Evolutionary conservation across 2,329 filamentous ascomycete species (phyloP).

Genomic region (Xylariaceae sp.): DNA sequence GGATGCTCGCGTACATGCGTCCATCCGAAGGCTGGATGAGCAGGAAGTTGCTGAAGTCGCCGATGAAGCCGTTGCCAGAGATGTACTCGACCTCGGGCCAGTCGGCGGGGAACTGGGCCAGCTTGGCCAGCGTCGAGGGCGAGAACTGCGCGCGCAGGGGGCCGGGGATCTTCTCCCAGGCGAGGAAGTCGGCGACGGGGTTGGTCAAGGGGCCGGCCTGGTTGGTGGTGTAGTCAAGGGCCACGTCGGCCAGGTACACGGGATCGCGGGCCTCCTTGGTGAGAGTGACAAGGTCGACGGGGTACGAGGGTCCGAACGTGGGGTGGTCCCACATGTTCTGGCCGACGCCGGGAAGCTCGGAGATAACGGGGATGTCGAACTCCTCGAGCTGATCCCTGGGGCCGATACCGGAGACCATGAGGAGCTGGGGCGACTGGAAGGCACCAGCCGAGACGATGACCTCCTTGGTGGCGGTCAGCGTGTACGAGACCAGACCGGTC

Average conservation of each 20-base stretch:
- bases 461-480: slow-evolving; percentile 13
- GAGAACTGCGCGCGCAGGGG: slow-evolving; percentile 13
- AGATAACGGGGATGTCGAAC: background rate
- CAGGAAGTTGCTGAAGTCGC: slow-evolving; percentile 7
- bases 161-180: slow-evolving; percentile 29
- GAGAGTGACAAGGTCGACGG: background rate
- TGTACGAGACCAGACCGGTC: background rate
- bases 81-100: slow-evolving; percentile 21
- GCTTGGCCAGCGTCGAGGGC: background rate
- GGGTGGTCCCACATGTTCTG: slow-evolving; percentile 6
- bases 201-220: slow-evolving; percentile 22
- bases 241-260: background rate
- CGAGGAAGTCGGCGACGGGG: slow-evolving; percentile 20
- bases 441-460: slow-evolving; percentile 5
- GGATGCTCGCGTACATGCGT: slow-evolving; percentile 13
- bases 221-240: background rate
- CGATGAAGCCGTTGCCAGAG: slow-evolving; percentile 11
- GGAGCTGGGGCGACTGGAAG: background rate
- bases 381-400: background rate
- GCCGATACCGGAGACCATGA: slow-evolving; percentile 5
- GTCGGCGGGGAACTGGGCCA: slow-evolving; percentile 25
- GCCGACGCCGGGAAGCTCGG: slow-evolving; percentile 1
- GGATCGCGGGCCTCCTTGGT: background rate
- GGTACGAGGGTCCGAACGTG: background rate
- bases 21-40: slow-evolving; percentile 11